Evolutionary conservation across 352 stramenopile genomes (phyloP), one percentile per base, ranked within the genome.

Genomic region (Phytopythium sindhum): DNA sequence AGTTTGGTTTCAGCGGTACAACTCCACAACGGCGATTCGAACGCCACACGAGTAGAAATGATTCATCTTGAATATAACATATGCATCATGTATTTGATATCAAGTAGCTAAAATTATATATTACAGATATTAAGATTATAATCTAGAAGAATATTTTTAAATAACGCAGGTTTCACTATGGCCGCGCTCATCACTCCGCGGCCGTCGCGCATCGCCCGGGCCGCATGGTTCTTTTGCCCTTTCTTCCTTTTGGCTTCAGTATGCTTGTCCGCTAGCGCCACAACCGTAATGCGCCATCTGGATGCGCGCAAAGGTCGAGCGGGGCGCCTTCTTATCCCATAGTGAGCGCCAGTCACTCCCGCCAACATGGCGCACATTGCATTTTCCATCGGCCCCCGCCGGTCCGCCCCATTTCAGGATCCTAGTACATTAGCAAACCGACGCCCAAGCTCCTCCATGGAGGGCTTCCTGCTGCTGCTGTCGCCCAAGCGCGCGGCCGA

Each of bases 391-490:
- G 33, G 33, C 4, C 19, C 0, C 1, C 33, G 35, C n/a, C 23
- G 53, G 53, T 47, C 53, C 53, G 53, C 53, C 53, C 23, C 29
- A 17, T n/a, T 26, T 53, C 17, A 17, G 14, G 23, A 55, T 42
- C 21, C 17, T 3, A 28, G 17, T 15, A 23, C 10, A 28, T 3
- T 41, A 14, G 1, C 52, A 19, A 29, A 17, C 14, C 50, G 4
- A 14, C 52, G 28, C 26, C 26, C 41, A 6, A 48, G 24, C 29
- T 24, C 11, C 6, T 19, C 1, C 19, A 93, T 93, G 84, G 84
- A 93, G 52, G 84, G 84, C 50, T 93, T 83, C 57, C 64, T 93
- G 65, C 81, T 93, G 11, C 69, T 77, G 56, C 83, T 91, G 57
- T 61, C 68, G 57, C 65, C 72, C 42, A 78, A 87, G 56, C 63